Percentiles rank a stretch among this genome's conserved stretches.
These are phyloP conservation scores for Chalciporus pseudorubinellus DNA, from an alignment of 768 basidiomycete species.

Conservation along the genomic window DNA sequence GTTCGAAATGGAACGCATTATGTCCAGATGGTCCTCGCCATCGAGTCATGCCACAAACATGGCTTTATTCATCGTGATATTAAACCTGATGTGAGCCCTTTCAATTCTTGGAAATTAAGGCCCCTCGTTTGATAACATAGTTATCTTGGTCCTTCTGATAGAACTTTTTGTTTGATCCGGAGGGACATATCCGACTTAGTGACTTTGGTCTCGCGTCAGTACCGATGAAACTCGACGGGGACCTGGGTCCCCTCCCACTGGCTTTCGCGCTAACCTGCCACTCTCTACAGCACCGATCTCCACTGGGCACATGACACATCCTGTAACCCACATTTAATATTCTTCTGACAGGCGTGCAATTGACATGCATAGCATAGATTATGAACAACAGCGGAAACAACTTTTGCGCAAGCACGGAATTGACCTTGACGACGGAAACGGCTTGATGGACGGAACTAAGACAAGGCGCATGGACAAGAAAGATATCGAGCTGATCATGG, in stretches of 20 bases:
- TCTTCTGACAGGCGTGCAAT: conserved; percentile 2
- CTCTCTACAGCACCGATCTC: conserved; percentile 66
- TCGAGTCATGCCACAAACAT: conserved; percentile 89
- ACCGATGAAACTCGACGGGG: conserved; percentile 23
- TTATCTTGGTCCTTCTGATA: conserved; percentile 34
- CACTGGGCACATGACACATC: conserved; percentile 98
- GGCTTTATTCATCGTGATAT: conserved; percentile 99
- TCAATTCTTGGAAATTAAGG: conserved; percentile 29
- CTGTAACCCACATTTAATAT: conserved; percentile 44
- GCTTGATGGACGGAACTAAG: conserved; percentile 62
- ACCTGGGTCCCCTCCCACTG: conserved; percentile 17
- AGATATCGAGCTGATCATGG: conserved; percentile 83
- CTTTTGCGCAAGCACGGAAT: conserved; percentile 91
- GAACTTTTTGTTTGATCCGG: conserved; percentile 94
- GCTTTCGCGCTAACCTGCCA: conserved; percentile 19
- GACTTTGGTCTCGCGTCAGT: conserved; percentile 96
- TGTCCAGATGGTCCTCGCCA: conserved; percentile 85
- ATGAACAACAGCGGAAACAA: conserved; percentile 88
- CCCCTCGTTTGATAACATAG: conserved; percentile 24
- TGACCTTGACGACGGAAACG: conserved; percentile 81
- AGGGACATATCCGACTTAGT: conserved; percentile 91
- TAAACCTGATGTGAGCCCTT: conserved; percentile 76
- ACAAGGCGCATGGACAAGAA: conserved; percentile 78
- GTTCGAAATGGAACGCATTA: conserved; percentile 27
- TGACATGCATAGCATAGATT: conserved; percentile 53